A percentile compares a stretch with the other conserved stretches of the same genome.
Conservation (phyloP, 352 stramenopile genomes). For the Phytophthora sojae region DNA sequence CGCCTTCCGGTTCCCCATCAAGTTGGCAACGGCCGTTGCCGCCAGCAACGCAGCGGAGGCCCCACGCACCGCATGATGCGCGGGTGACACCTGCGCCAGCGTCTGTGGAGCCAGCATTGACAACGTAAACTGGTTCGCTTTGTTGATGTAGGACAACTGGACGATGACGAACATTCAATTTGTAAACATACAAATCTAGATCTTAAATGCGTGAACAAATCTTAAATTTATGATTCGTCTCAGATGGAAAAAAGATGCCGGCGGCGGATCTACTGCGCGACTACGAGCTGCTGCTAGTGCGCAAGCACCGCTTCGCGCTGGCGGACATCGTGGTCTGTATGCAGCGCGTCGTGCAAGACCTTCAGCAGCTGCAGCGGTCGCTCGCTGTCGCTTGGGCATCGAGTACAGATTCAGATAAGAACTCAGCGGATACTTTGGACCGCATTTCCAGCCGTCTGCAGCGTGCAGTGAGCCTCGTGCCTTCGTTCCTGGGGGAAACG, state of each 20-base stretch:
- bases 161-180: neutral
- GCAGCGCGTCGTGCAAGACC: constrained; percentile 7
- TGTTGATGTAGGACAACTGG: neutral
- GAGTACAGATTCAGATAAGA: neutral
- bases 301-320: constrained; percentile 48
- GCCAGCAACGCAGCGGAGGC: constrained; percentile 34
- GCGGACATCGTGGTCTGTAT: constrained; percentile 34
- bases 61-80: constrained; percentile 45
- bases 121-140: neutral
- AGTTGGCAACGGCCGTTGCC: constrained; percentile 30
- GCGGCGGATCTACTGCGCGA: constrained; percentile 25
- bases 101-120: neutral
- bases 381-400: neutral
- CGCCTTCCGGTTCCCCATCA: constrained; percentile 42
- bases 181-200: neutral
- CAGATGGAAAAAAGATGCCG: neutral
- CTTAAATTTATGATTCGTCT: neutral
- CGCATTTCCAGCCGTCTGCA: constrained; percentile 18
- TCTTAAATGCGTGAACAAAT: no score
- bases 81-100: constrained; percentile 13
- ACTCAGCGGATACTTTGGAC: constrained; percentile 4
- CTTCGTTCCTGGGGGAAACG: constrained; percentile 25
- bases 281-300: constrained; percentile 60
- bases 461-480: constrained; percentile 18
- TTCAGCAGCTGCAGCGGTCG: constrained; percentile 23